A percentile compares a stretch with the other conserved stretches of the same genome.
These are phyloP conservation scores for Candida sp. DNA, from an alignment of 1,139 yeast genomes.

Conservation along the genomic window DNA sequence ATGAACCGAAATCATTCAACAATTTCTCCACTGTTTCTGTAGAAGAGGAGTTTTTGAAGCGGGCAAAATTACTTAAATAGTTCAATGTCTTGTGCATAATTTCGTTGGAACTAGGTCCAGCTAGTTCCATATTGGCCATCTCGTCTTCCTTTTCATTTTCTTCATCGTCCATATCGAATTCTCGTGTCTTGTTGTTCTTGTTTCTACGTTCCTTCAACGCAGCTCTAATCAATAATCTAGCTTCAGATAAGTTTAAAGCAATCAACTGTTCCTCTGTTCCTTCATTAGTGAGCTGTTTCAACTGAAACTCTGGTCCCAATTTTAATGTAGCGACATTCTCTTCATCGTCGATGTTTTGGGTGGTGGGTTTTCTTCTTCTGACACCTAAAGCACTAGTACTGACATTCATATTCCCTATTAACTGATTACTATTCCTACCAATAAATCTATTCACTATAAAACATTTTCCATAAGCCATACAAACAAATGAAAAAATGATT, in stretches of 20 bases:
- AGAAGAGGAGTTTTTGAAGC: slow-evolving; percentile 90
- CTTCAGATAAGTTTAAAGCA: slow-evolving; percentile 85
- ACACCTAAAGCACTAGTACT: slow-evolving; percentile 88
- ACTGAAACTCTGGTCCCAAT: slow-evolving; percentile 89
- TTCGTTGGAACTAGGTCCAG: slow-evolving; percentile 57
- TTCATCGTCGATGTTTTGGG: slow-evolving; percentile 71
- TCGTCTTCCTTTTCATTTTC: slow-evolving; percentile 56
- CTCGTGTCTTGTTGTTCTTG: slow-evolving; percentile 9
- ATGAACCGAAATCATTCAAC: slow-evolving; percentile 65
- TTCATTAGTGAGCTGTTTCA: slow-evolving; percentile 73
- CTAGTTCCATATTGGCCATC: slow-evolving; percentile 65
- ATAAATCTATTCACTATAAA: too few relatives aligned
- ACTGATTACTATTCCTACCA: too few relatives aligned
- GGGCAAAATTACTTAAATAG: slow-evolving; percentile 78
- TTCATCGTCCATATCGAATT: slow-evolving; percentile 22
- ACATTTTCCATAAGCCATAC: too few relatives aligned
- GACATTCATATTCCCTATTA: slow-evolving; percentile 57
- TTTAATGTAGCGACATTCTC: slow-evolving; percentile 87
- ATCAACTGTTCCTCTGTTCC: slow-evolving; percentile 77
- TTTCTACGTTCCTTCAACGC: slow-evolving; percentile 77
- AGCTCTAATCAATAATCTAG: slow-evolving; percentile 84
- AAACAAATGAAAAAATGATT: too few relatives aligned
- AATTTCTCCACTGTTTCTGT: slow-evolving; percentile 91
- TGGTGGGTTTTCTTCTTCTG: slow-evolving; percentile 57
- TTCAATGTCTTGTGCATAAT: slow-evolving; percentile 91